Evolutionary conservation across 805 yeast species (phyloP).

Genomic region (Lipomyces chichibuensis): DNA sequence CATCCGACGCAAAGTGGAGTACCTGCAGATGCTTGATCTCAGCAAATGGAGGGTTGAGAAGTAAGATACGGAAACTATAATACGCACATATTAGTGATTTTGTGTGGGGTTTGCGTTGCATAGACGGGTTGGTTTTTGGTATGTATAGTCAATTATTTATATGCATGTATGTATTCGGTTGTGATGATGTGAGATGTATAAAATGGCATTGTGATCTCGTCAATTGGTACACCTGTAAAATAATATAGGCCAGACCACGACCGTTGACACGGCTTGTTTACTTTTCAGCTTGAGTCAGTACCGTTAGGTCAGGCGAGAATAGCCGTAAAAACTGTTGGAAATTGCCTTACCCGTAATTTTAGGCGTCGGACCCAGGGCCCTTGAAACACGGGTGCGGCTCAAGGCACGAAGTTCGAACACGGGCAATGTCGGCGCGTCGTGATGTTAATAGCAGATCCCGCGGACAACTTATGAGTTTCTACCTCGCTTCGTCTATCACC

Average conservation of each 20-base stretch:
- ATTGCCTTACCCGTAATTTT: background rate
- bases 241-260: background rate
- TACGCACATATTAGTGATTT: background rate
- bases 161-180: background rate
- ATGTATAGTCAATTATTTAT: background rate
- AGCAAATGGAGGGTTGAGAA: slow-evolving; percentile 37
- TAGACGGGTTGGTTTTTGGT: background rate
- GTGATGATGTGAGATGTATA: background rate
- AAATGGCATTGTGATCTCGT: background rate
- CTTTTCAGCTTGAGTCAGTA: too few species aligned
- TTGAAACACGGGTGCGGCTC: background rate
- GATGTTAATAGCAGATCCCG: background rate
- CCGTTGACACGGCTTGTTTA: background rate
- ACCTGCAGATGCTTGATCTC: slow-evolving; percentile 61
- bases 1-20: slow-evolving; percentile 63
- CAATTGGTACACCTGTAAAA: background rate
- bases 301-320: background rate
- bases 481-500: background rate
- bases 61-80: slow-evolving; percentile 3
- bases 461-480: background rate
- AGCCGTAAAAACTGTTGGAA: background rate
- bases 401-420: background rate
- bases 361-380: background rate
- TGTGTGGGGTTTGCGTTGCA: background rate
- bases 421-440: background rate